These are phyloP conservation scores for Sclerotinia glacialis DNA, from an alignment of 2,329 filamentous ascomycete genomes.

Conservation along the genomic window DNA sequence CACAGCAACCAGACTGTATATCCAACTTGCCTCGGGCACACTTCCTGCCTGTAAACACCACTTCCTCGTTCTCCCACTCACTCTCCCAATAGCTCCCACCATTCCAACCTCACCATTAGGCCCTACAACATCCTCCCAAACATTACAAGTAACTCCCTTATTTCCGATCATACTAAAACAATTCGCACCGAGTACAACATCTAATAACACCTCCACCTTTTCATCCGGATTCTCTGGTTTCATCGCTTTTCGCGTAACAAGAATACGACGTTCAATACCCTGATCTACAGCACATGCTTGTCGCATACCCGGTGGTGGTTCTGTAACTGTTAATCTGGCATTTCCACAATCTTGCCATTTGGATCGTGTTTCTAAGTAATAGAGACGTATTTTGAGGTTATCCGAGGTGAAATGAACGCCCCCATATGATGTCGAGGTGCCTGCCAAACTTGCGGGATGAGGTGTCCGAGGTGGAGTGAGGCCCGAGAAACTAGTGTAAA, in stretches of 20 bases:
- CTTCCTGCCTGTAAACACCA: slow-evolving; percentile 34
- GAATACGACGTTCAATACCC: slow-evolving; percentile 78
- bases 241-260: slow-evolving; percentile 62
- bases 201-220: slow-evolving; percentile 25
- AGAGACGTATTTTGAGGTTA: slow-evolving; percentile 82
- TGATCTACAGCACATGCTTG: slow-evolving; percentile 59
- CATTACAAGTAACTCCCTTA: slow-evolving; percentile 32
- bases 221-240: slow-evolving; percentile 24
- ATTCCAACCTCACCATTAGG: slow-evolving; percentile 34
- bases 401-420: slow-evolving; percentile 65
- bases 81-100: slow-evolving; percentile 31
- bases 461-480: slow-evolving; percentile 39
- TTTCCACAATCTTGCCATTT: slow-evolving; percentile 93
- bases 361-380: slow-evolving; percentile 69
- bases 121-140: slow-evolving; percentile 36
- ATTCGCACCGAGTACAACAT: slow-evolving; percentile 31
- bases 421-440: slow-evolving; percentile 35
- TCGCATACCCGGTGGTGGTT: slow-evolving; percentile 61
- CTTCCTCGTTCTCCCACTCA: slow-evolving; percentile 33
- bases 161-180: slow-evolving; percentile 32
- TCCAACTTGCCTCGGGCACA: slow-evolving; percentile 35
- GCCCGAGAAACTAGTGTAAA: slow-evolving; percentile 46
- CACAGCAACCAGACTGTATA: slow-evolving; percentile 28
- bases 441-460: slow-evolving; percentile 29
- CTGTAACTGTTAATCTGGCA: slow-evolving; percentile 77